Evolutionary conservation across 1,284 basidiomycete species (phyloP), one percentile per base, ranked within the genome.

Genomic region (Marasmius oreades): DNA sequence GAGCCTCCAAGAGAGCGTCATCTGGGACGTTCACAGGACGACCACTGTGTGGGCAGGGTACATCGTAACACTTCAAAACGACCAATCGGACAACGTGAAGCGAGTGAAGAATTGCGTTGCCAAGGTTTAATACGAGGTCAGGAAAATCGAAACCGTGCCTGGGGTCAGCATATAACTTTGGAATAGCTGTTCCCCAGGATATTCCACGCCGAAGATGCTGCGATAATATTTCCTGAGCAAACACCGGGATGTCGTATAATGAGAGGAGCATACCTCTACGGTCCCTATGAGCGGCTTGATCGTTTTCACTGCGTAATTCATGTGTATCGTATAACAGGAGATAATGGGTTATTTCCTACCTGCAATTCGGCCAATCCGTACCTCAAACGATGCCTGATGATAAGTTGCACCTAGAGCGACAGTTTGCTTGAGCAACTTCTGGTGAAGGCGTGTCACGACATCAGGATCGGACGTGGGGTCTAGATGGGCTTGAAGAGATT

Each of bases 151-250:
- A 60, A 1, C 55, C 54, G 52, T 61, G 55, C 28, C 51, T 42
- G 31, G 60, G 24, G 51, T 60, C 55, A 47, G 56, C 18, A 26
- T 36, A 31, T 22, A 52, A 46, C 39, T 60, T 63, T 8, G 66
- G 65, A 24, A 69, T 65, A 4, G 70, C 63, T 64, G 75, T 71
- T 33, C 77, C 78, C 75, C 77, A 77, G 2, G 76, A 73, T 7
- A 81, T 63, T 56, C 79, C 77, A 28, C 77, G 71, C 14, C 79
- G 70, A 8, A 79, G 60, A 58, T 79, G 77, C 63, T 80, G 73
- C 5, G 73, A 66, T 16, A 68, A 37, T 54, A 50, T 53, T 34
- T 50, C 26, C 34, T n/a, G 18, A 51, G 14, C 51, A n/a, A 7
- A 44, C 14, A n/a, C 45, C 42, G 8, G 8, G 14, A n/a, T 31